Conservation (phyloP, 2,329 filamentous ascomycete species). For the Myriosclerotinia scirpicola region DNA sequence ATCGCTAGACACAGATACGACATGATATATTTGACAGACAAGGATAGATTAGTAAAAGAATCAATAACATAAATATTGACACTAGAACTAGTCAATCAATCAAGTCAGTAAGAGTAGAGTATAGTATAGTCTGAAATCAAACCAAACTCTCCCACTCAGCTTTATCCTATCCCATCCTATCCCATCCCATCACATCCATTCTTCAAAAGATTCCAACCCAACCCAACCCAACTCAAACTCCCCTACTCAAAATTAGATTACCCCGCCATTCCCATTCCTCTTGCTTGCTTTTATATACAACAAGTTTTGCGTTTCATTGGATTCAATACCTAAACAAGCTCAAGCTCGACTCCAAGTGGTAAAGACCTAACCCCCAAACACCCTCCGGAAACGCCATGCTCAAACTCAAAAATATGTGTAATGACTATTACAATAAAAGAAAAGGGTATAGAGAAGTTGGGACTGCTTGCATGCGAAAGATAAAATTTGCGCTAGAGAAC, state of each 20-base stretch:
- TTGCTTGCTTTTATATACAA: slow-evolving; percentile 9
- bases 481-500: neutral
- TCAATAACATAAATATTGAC: neutral
- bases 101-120: neutral
- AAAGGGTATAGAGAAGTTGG: slow-evolving; percentile 13
- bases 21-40: neutral
- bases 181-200: neutral
- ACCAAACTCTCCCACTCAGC: neutral
- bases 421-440: slow-evolving; percentile 3
- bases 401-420: neutral
- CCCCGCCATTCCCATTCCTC: neutral
- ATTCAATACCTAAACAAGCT: slow-evolving; percentile 1
- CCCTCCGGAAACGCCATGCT: slow-evolving; percentile 9
- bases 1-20: neutral
- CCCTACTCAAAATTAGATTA: neutral
- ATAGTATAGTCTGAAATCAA: neutral
- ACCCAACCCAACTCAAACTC: neutral
- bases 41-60: neutral
- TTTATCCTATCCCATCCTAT: neutral
- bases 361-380: neutral
- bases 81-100: neutral
- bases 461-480: neutral
- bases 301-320: neutral
- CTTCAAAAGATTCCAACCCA: neutral
- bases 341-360: neutral